Evolutionary conservation across 768 basidiomycete species (phyloP).

Genomic region (Psilocybe subaeruginosa): DNA sequence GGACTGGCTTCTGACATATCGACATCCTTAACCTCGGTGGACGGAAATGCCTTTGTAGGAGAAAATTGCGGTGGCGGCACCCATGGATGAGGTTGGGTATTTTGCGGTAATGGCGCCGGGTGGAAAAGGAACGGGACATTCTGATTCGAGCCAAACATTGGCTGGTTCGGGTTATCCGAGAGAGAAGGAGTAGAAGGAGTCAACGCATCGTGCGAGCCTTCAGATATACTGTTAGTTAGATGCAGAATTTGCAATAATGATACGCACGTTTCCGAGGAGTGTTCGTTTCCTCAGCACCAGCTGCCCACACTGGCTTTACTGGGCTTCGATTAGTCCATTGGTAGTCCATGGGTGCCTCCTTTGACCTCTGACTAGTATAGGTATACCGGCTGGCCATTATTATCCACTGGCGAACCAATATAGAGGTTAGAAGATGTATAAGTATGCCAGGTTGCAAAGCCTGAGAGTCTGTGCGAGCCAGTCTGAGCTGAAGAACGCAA

Average conservation of each 20-base stretch:
- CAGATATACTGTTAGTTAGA: constrained; percentile 6
- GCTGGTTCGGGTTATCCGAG: constrained; percentile 36
- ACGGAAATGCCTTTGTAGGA: constrained; percentile 60
- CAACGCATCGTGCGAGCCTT: constrained; percentile 42
- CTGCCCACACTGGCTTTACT: constrained; percentile 63
- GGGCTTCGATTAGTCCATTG: constrained; percentile 75
- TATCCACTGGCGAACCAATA: neutral
- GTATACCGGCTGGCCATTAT: constrained; percentile 9
- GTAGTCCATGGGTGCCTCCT: constrained; percentile 89
- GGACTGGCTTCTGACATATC: constrained; percentile 80
- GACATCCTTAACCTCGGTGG: constrained; percentile 60
- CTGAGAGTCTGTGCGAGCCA: neutral
- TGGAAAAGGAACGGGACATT: constrained; percentile 77
- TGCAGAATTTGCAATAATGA: neutral
- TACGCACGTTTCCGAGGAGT: constrained; percentile 72
- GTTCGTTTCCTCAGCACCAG: constrained; percentile 42
- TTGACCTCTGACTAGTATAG: constrained; percentile 48
- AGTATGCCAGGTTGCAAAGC: neutral
- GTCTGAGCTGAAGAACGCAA: neutral
- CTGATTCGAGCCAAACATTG: constrained; percentile 65
- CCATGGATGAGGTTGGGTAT: constrained; percentile 65
- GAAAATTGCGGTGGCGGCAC: constrained; percentile 64
- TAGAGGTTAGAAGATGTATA: neutral
- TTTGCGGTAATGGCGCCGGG: constrained; percentile 38
- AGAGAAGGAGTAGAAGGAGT: constrained; percentile 47